These are phyloP conservation scores for Aspergillus egyptiacus DNA, from an alignment of 495 filamentous ascomycete genomes.

Conservation along the genomic window DNA sequence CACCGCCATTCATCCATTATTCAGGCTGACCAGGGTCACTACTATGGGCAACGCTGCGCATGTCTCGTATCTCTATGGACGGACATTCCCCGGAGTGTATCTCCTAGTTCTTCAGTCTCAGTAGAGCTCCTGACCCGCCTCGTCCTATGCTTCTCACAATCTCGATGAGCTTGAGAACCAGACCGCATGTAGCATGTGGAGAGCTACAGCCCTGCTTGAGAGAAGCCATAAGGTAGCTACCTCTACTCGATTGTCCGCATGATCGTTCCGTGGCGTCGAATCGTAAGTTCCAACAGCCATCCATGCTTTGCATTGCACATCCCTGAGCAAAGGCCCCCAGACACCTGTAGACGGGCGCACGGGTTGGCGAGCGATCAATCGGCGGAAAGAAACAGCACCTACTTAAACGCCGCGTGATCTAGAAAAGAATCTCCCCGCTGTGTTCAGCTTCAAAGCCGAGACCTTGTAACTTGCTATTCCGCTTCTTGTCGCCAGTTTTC, in stretches of 20 bases:
- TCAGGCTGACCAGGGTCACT: neutral
- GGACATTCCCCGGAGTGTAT: neutral
- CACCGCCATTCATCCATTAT: conserved; percentile 4
- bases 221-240: conserved; percentile 1
- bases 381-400: conserved; percentile 4
- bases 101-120: neutral
- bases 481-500: conserved; percentile 66
- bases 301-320: neutral
- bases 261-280: neutral
- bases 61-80: neutral
- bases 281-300: neutral
- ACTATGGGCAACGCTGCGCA: neutral
- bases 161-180: neutral
- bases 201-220: neutral
- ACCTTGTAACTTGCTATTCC: conserved; percentile 58
- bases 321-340: neutral
- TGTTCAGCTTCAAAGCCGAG: conserved; percentile 88
- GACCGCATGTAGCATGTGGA: neutral
- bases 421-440: conserved; percentile 67
- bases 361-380: neutral
- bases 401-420: conserved; percentile 11
- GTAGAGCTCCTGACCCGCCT: neutral
- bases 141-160: neutral
- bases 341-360: conserved; percentile 1
- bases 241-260: neutral